A percentile compares a stretch with the other conserved stretches of the same genome.
Evolutionary conservation across 768 basidiomycete species (phyloP).

Genomic region (Neoboletus brunneissimus): DNA sequence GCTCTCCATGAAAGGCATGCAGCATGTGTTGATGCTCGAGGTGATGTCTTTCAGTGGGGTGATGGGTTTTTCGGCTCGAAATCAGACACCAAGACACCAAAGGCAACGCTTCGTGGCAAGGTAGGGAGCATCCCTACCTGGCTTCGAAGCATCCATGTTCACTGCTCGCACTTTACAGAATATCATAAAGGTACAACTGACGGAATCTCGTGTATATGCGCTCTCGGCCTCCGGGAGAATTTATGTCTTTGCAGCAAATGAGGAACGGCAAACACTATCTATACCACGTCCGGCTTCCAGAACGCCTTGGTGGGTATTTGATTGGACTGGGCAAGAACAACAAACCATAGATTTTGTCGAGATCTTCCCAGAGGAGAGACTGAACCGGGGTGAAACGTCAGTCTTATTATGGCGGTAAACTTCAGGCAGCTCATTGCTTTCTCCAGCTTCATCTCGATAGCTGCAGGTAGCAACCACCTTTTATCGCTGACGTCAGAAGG

Average conservation of each 20-base stretch:
- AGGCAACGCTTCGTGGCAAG: slow-evolving; percentile 61
- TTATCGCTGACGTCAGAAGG: slow-evolving; percentile 71
- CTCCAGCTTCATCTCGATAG: slow-evolving; percentile 66
- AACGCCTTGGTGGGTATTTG: slow-evolving; percentile 57
- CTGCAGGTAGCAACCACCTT: slow-evolving; percentile 68
- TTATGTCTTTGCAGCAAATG: slow-evolving; percentile 60
- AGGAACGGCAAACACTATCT: slow-evolving; percentile 44
- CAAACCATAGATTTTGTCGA: slow-evolving; percentile 56
- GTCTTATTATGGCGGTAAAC: slow-evolving; percentile 9
- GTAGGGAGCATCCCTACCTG: slow-evolving; percentile 33
- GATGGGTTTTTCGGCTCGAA: slow-evolving; percentile 50
- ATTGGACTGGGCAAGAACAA: slow-evolving; percentile 54
- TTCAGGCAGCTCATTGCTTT: slow-evolving; percentile 7
- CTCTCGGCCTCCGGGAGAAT: slow-evolving; percentile 75
- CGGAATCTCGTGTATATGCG: slow-evolving; percentile 65
- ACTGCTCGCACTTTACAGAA: slow-evolving; percentile 44
- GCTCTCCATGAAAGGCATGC: slow-evolving; percentile 64
- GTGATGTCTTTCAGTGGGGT: slow-evolving; percentile 87
- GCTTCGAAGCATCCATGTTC: background rate
- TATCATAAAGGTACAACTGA: slow-evolving; percentile 61
- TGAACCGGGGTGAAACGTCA: slow-evolving; percentile 69
- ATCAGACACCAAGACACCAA: slow-evolving; percentile 37
- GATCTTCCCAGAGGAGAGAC: slow-evolving; percentile 51
- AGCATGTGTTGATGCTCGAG: slow-evolving; percentile 74
- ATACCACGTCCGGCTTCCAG: slow-evolving; percentile 41